A percentile compares a stretch with the other conserved stretches of the same genome.
These are phyloP conservation scores for Amanita exitialis DNA, from an alignment of 768 basidiomycete genomes.

Conservation along the genomic window DNA sequence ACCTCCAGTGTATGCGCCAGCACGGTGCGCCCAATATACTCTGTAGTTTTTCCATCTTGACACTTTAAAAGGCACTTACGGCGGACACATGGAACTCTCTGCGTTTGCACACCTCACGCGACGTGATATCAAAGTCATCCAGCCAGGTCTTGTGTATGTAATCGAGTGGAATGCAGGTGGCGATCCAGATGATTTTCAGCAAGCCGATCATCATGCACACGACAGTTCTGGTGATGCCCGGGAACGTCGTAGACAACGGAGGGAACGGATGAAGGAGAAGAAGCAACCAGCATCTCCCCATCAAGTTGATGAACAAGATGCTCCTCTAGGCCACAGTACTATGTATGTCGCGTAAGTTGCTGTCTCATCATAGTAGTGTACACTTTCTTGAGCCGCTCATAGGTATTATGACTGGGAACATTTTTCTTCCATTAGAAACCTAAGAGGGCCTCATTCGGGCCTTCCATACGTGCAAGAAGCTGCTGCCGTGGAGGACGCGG, in stretches of 20 bases:
- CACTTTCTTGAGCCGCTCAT: constrained; percentile 7
- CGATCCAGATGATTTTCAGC: constrained; percentile 17
- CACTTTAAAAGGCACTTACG: constrained; percentile 64
- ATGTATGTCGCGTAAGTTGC: constrained; percentile 81
- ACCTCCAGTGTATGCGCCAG: constrained; percentile 71
- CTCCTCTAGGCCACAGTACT: constrained; percentile 17
- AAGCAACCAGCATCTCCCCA: not conserved
- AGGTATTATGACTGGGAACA: constrained; percentile 95
- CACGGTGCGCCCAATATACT: constrained; percentile 39
- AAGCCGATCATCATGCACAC: constrained; percentile 7
- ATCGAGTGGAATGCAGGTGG: constrained; percentile 71
- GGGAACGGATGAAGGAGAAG: constrained; percentile 6
- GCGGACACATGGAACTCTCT: constrained; percentile 89
- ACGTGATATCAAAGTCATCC: constrained; percentile 83
- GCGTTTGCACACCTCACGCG: constrained; percentile 78
- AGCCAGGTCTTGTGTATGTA: constrained; percentile 85
- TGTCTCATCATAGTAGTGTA: constrained; percentile 3
- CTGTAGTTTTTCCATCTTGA: constrained; percentile 5
- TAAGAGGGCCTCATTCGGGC: constrained; percentile 75
- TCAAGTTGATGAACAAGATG: constrained; percentile 9
- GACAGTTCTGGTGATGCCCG: constrained; percentile 3
- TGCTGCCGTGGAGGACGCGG: constrained; percentile 20
- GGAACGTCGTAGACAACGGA: constrained; percentile 6
- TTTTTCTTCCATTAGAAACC: constrained; percentile 86
- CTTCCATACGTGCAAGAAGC: constrained; percentile 55